phyloP scores from a whole-genome alignment of 768 basidiomycete species.

The Strobilomyces echinocephalus region DNA sequence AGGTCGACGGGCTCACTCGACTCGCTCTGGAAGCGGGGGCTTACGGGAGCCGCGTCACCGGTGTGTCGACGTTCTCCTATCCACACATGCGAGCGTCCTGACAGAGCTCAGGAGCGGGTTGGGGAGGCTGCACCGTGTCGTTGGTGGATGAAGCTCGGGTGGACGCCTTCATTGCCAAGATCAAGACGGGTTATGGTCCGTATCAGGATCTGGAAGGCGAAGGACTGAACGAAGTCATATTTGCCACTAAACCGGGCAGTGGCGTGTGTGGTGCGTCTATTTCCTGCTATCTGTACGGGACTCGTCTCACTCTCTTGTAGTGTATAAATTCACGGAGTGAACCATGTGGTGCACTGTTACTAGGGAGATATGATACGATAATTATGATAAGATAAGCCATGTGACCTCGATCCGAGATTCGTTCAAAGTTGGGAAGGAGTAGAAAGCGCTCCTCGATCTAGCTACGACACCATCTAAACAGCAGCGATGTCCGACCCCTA shows the following conservation, averaged over 20 bases:
- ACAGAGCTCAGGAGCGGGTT: slow-evolving; percentile 62
- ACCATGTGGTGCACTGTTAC: background rate
- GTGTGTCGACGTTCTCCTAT: slow-evolving; percentile 30
- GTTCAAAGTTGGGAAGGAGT: too few relatives aligned
- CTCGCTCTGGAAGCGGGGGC: slow-evolving; percentile 70
- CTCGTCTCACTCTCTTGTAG: slow-evolving; percentile 3
- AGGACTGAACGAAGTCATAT: slow-evolving; percentile 60
- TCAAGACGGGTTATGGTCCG: slow-evolving; percentile 59
- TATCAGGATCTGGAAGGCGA: slow-evolving; percentile 58
- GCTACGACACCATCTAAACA: background rate
- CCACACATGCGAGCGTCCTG: background rate
- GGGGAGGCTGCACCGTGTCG: slow-evolving; percentile 89
- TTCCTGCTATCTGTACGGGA: background rate
- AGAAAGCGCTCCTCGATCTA: too few relatives aligned
- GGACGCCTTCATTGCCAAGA: slow-evolving; percentile 54
- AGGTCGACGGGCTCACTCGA: slow-evolving; percentile 64
- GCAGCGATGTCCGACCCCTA: background rate
- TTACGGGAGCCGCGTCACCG: slow-evolving; percentile 79
- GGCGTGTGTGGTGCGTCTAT: slow-evolving; percentile 70
- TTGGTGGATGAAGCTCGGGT: slow-evolving; percentile 65
- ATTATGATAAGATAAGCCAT: background rate
- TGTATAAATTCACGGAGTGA: slow-evolving; percentile 29
- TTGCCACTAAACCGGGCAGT: slow-evolving; percentile 77
- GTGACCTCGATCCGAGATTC: background rate
- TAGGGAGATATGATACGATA: background rate